Evolutionary conservation across 1,284 basidiomycete species (phyloP).

Genomic region (Cryptococcus deneoformans): DNA sequence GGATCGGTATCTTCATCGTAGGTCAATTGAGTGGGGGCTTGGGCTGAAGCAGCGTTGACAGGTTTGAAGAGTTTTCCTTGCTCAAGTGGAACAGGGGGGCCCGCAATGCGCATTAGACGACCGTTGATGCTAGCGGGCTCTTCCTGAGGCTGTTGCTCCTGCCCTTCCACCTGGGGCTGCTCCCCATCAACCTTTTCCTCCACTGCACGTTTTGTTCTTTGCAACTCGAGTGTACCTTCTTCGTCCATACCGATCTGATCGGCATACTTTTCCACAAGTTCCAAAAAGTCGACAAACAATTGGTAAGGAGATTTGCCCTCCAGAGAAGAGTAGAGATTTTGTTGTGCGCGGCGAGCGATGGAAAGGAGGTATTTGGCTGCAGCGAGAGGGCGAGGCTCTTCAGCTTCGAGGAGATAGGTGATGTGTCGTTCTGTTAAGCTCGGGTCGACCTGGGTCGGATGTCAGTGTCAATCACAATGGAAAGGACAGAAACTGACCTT

Average conservation of each 20-base stretch:
- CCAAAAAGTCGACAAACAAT: conserved; percentile 87
- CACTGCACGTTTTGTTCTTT: conserved; percentile 26
- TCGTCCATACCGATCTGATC: conserved; percentile 90
- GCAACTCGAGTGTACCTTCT: conserved; percentile 60
- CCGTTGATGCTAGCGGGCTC: conserved; percentile 59
- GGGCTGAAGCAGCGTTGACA: conserved; percentile 19
- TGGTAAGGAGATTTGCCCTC: conserved; percentile 97
- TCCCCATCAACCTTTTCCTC: conserved; percentile 50
- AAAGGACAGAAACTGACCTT: conserved; percentile 46
- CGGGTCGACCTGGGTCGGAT: conserved; percentile 61
- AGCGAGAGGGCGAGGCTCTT: conserved; percentile 78
- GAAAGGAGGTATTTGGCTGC: conserved; percentile 87
- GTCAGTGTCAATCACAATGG: conserved; percentile 1
- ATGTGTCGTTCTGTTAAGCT: conserved; percentile 83
- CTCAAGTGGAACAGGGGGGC: conserved; percentile 60
- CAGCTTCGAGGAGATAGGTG: conserved; percentile 65
- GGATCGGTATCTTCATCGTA: conserved; percentile 84
- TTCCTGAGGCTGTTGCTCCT: conserved; percentile 38
- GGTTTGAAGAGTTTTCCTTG: conserved; percentile 27
- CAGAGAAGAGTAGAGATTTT: conserved; percentile 79
- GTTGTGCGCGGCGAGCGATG: conserved; percentile 75
- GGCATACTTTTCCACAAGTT: conserved; percentile 84
- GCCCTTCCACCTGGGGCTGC: conserved; percentile 16
- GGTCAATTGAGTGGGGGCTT: conserved; percentile 54
- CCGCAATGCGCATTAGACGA: conserved; percentile 69